Evolutionary conservation across 2,329 filamentous ascomycete species (phyloP), one percentile per base, ranked within the genome.

Genomic region (Sclerotinia sclerotiorum): DNA sequence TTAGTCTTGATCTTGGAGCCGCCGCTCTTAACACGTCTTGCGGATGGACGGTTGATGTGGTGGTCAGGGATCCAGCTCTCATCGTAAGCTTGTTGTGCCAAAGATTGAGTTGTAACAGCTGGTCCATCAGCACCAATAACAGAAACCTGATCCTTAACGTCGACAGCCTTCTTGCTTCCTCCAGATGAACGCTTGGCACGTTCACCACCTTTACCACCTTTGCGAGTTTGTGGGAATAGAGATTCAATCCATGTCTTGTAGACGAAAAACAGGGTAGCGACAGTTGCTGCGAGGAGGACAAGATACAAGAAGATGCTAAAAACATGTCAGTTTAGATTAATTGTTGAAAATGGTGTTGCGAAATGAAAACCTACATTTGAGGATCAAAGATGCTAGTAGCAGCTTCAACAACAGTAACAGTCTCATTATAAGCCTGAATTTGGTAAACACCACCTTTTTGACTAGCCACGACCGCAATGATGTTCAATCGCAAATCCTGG

Each of bases 221-320:
- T 87, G 83, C 93, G 91, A 74, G 90, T 89, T 84, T 97, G 93
- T 61, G 95, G 94, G 85, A 98, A 97, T 78, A 99, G 91, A 19
- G 93, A 90, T 76, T 93, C 92, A 81, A 99, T 91, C 93, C 94
- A 98, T 77, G 94, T 97, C 84, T 90, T 95, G 87, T 99, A 99
- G 82, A 97, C 93, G 81, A 97, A 97, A 88, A 94, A 97, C 79
- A 90, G 87, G 66, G 90, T 93, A 71, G 91, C 93, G 73, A 82
- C 88, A 79, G 97, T 96, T 72, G 85, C 87, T 71, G 85, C 89
- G 66, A 90, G 84, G 75, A 99, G 90, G 84, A 98, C 89, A 79
- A 97, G 85, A 84, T 98, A 98, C 72, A 99, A 88, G 88, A 99
- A 99, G 82, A 98, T 93, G 79, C 95, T 98, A 72, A 21, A 24